Conservation (phyloP, 495 filamentous ascomycete genomes). For the Aspergillus affinis region DNA sequence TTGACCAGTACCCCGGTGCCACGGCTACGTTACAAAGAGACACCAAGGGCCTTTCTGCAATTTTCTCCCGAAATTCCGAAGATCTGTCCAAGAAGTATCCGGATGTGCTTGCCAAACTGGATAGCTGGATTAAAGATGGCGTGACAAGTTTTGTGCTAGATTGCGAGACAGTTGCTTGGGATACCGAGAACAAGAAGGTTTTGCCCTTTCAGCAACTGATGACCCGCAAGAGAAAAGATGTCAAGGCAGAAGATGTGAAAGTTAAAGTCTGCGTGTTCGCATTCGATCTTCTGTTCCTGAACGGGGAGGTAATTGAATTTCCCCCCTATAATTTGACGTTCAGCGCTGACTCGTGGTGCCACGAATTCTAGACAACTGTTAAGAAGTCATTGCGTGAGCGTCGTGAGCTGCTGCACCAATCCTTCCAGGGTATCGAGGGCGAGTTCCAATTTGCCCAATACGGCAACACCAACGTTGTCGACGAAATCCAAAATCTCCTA, state of each 20-base stretch:
- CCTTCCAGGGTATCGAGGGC: constrained; percentile 76
- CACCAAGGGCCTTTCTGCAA: constrained; percentile 69
- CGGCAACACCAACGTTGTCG: constrained; percentile 84
- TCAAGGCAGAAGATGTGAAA: constrained; percentile 94
- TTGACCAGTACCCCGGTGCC: constrained; percentile 59
- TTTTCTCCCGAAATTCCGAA: constrained; percentile 96
- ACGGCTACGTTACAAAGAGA: constrained; percentile 48
- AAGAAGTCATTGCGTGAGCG: constrained; percentile 84
- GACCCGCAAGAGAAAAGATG: constrained; percentile 96
- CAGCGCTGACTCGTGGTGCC: constrained; percentile 1
- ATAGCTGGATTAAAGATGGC: constrained; percentile 82
- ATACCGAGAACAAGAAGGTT: constrained; percentile 86
- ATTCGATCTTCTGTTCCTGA: constrained; percentile 91
- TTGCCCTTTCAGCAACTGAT: constrained; percentile 96
- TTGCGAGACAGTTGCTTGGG: constrained; percentile 99
- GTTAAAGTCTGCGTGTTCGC: constrained; percentile 98
- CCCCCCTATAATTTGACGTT: constrained; percentile 9
- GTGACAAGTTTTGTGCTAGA: constrained; percentile 95
- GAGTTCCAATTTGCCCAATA: constrained; percentile 89
- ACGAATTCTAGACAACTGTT: constrained; percentile 61
- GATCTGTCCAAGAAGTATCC: constrained; percentile 97
- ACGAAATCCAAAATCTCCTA: constrained; percentile 87
- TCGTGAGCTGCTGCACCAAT: constrained; percentile 68
- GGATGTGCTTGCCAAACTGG: constrained; percentile 84
- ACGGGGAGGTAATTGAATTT: constrained; percentile 65